Conservation (phyloP, 129 eudicot species). For the Flaveria sonorensis region DNA sequence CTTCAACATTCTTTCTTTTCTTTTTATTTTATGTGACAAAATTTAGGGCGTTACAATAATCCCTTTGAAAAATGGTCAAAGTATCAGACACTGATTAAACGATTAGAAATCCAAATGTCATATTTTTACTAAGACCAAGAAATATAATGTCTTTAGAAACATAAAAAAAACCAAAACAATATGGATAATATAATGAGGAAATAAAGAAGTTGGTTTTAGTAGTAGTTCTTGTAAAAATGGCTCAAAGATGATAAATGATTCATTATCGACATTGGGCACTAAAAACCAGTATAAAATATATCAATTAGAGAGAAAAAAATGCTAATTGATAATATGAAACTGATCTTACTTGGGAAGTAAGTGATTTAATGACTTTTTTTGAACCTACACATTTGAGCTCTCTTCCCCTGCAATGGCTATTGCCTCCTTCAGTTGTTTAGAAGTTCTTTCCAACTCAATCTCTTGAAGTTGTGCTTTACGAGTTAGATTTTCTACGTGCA, state of each 20-base stretch:
- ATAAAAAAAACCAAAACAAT: neutral
- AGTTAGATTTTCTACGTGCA: constrained; percentile 79
- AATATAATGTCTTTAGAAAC: neutral
- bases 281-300: neutral
- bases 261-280: constrained; percentile 6
- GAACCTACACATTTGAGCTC: constrained; percentile 97
- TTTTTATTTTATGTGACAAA: no score
- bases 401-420: constrained; percentile 88
- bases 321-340: constrained; percentile 4
- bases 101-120: neutral
- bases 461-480: constrained; percentile 88
- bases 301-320: neutral
- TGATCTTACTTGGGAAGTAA: constrained; percentile 85
- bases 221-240: neutral
- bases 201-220: constrained; percentile 5
- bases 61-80: no score
- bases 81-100: constrained; percentile 4
- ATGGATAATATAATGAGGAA: constrained; percentile 13
- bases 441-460: constrained; percentile 75
- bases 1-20: no score
- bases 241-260: constrained; percentile 8
- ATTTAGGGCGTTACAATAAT: no score
- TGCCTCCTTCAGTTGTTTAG: constrained; percentile 83
- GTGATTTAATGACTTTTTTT: constrained; percentile 95
- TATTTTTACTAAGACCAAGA: constrained; percentile 4